phyloP scores from a whole-genome alignment of 139 green algal genomes.

The Micractinium conductrix region DNA sequence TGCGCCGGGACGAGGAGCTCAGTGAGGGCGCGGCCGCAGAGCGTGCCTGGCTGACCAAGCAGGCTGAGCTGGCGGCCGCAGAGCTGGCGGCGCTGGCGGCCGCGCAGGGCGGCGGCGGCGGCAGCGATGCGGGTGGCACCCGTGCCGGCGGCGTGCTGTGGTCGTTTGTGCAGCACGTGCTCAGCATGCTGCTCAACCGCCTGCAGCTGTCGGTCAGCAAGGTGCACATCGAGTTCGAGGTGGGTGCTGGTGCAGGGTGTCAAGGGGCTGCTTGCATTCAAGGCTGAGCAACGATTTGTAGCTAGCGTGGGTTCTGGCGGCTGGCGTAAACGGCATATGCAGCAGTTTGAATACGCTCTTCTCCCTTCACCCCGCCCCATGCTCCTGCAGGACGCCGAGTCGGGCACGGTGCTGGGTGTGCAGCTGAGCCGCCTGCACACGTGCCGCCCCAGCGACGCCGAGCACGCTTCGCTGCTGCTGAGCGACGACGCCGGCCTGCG shows the following conservation, averaged over 20 bases:
- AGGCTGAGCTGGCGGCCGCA: constrained; percentile 75
- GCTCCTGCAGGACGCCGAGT: constrained; percentile 17
- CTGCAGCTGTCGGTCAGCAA: constrained; percentile 76
- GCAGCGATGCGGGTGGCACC: constrained; percentile 22
- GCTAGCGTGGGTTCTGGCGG: too few species aligned
- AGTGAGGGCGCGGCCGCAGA: constrained; percentile 31
- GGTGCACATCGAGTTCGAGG: constrained; percentile 75
- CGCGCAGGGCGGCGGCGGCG: constrained; percentile 4
- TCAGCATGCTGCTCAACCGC: constrained; percentile 69
- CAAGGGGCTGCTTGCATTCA: background rate
- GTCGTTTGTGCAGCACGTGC: constrained; percentile 59
- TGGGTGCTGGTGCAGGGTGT: constrained; percentile 17
- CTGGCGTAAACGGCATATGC: too few species aligned
- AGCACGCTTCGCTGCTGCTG: background rate
- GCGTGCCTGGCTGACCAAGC: constrained; percentile 71
- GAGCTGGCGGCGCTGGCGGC: constrained; percentile 56
- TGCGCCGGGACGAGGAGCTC: constrained; percentile 46
- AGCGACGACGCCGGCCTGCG: constrained; percentile 1
- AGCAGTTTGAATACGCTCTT: too few species aligned
- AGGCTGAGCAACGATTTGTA: too few species aligned
- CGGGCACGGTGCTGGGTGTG: constrained; percentile 21
- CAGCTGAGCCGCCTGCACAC: constrained; percentile 35
- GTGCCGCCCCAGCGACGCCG: background rate
- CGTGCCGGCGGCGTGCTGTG: constrained; percentile 40
- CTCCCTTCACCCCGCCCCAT: background rate